Conservation (phyloP, 768 basidiomycete species). For the Amanita brunnescens region DNA sequence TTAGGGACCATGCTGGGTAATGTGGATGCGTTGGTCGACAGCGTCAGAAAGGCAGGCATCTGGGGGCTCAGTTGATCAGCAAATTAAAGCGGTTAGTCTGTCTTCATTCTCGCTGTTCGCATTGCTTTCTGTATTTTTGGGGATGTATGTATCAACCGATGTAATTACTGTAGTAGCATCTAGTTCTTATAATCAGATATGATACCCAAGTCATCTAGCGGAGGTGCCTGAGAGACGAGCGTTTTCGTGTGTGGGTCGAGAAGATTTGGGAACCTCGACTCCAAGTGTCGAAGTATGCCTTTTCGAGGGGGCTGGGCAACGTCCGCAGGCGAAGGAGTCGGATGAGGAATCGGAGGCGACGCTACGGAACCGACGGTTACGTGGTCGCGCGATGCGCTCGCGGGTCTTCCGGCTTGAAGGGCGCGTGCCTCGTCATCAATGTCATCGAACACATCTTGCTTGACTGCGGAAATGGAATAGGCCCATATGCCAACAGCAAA, state of each 20-base stretch:
- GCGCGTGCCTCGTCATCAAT: constrained; percentile 67
- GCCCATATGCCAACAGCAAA: constrained; percentile 82
- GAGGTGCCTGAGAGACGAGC: constrained; percentile 65
- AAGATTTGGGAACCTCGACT: constrained; percentile 37
- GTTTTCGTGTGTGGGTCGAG: constrained; percentile 57
- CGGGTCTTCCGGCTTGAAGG: not conserved
- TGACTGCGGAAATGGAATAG: constrained; percentile 91
- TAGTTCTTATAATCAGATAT: constrained; percentile 18
- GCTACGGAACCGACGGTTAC: constrained; percentile 2
- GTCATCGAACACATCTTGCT: constrained; percentile 88
- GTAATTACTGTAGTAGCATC: constrained; percentile 5
- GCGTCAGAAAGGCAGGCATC: constrained; percentile 77
- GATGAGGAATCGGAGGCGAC: not conserved
- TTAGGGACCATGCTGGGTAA: constrained; percentile 81
- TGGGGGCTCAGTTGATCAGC: constrained; percentile 56
- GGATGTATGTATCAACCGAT: constrained; percentile 1
- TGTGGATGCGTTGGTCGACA: constrained; percentile 84
- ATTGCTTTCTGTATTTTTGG: constrained; percentile 7
- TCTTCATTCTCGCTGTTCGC: constrained; percentile 11
- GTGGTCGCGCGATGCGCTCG: constrained; percentile 5
- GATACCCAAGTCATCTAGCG: constrained; percentile 53
- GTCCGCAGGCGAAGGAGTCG: not conserved
- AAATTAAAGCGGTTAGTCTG: not conserved
- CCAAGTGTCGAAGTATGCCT: constrained; percentile 40
- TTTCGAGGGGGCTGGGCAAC: constrained; percentile 12